These are phyloP conservation scores for Lasiodiplodia gonubiensis DNA, from an alignment of 2,329 filamentous ascomycete species.

Conservation along the genomic window DNA sequence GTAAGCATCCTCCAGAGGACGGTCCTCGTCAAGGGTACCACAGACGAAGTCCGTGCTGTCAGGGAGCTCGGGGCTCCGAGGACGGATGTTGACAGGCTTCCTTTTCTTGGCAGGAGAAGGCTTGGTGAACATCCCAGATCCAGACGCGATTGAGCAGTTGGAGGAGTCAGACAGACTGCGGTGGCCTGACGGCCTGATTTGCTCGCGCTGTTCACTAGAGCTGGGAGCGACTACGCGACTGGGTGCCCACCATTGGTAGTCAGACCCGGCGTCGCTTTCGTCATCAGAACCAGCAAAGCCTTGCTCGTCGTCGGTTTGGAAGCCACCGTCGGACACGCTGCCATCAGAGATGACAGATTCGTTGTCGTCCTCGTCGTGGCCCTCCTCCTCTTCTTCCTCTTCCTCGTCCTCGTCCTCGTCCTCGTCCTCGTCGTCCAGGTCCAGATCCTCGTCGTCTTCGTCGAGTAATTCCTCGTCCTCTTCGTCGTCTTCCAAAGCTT, in stretches of 20 bases:
- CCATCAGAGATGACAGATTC: constrained; percentile 40
- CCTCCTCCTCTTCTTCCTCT: constrained; percentile 56
- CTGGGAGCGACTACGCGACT: constrained; percentile 59
- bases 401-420: constrained; percentile 41
- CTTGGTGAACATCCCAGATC: constrained; percentile 31
- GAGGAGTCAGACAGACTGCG: constrained; percentile 61
- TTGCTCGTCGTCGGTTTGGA: constrained; percentile 79
- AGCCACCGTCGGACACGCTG: constrained; percentile 65
- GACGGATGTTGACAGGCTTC: constrained; percentile 64
- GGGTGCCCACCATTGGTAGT: constrained; percentile 69
- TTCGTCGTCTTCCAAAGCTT: constrained; percentile 73
- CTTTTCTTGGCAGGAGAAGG: constrained; percentile 50
- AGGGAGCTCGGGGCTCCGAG: constrained; percentile 79
- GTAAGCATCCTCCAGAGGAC: constrained; percentile 92
- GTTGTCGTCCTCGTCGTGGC: constrained; percentile 51
- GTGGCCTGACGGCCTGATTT: constrained; percentile 52
- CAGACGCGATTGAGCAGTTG: constrained; percentile 53
- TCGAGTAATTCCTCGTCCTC: constrained; percentile 69
- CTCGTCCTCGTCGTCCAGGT: constrained; percentile 46
- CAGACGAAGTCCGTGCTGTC: constrained; percentile 99
- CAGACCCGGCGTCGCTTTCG: constrained; percentile 67
- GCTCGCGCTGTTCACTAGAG: constrained; percentile 58
- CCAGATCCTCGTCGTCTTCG: constrained; percentile 66
- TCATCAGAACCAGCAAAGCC: constrained; percentile 74
- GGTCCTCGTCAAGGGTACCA: constrained; percentile 93